Evolutionary conservation across 768 basidiomycete species (phyloP).

Genomic region (Pulveroboletus sp.): DNA sequence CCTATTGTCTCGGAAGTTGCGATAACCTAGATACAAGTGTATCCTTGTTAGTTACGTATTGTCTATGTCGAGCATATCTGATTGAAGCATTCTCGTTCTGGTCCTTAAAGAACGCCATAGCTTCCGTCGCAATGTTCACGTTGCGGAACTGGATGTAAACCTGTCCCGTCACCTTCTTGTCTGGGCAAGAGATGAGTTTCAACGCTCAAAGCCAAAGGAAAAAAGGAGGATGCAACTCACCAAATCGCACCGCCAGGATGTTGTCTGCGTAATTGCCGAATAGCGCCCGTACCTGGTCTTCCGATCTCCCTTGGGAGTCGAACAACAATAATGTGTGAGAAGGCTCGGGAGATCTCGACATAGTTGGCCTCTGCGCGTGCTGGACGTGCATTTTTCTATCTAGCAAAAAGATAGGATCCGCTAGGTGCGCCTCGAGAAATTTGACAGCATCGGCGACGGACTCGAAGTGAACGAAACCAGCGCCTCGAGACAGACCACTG

Average conservation of each 20-base stretch:
- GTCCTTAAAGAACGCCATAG: slow-evolving; percentile 37
- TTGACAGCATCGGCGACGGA: slow-evolving; percentile 33
- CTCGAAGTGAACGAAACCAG: slow-evolving; percentile 43
- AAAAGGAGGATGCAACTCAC: slow-evolving; percentile 11
- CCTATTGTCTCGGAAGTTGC: slow-evolving; percentile 4
- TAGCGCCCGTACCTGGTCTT: slow-evolving; percentile 21
- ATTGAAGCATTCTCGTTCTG: slow-evolving; percentile 6
- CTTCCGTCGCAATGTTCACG: slow-evolving; percentile 44
- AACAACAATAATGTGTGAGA: slow-evolving; percentile 29
- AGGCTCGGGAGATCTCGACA: slow-evolving; percentile 14
- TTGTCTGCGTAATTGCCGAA: slow-evolving; percentile 19
- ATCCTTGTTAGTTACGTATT: neutral
- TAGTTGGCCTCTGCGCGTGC: slow-evolving; percentile 27
- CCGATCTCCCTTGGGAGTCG: slow-evolving; percentile 23
- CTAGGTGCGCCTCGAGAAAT: slow-evolving; percentile 32
- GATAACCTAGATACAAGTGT: slow-evolving; percentile 22
- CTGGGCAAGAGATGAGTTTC: slow-evolving; percentile 26
- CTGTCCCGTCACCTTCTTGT: slow-evolving; percentile 25
- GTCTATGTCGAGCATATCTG: slow-evolving; percentile 18
- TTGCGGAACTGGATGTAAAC: slow-evolving; percentile 54
- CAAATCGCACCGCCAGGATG: slow-evolving; percentile 29
- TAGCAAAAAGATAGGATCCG: slow-evolving; percentile 46
- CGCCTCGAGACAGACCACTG: slow-evolving; percentile 40
- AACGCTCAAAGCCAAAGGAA: neutral
- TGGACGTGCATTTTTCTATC: slow-evolving; percentile 43